phyloP scores from a whole-genome alignment of 306 rosid genomes.

The Castanea mollissima region DNA sequence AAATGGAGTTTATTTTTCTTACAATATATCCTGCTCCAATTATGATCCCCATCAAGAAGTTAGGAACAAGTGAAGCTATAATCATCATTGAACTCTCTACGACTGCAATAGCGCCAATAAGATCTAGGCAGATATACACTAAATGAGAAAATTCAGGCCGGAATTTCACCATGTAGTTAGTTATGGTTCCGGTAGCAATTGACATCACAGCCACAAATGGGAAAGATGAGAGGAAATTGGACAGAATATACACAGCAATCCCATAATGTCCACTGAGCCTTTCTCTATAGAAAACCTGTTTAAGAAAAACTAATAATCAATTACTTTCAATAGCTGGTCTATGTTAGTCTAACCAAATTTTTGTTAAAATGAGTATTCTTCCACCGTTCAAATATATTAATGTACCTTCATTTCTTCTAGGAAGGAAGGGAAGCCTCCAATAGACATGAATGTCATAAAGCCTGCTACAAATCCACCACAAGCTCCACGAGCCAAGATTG shows the following conservation, averaged over 20 bases:
- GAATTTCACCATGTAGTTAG: constrained; percentile 75
- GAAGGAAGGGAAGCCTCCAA: constrained; percentile 95
- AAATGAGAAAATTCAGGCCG: constrained; percentile 52
- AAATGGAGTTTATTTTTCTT: constrained; percentile 15
- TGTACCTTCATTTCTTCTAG: constrained; percentile 90
- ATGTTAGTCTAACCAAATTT: not conserved
- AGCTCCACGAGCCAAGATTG: constrained; percentile 83
- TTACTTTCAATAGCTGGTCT: not conserved
- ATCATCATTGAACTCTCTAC: constrained; percentile 92
- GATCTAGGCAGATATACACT: constrained; percentile 56
- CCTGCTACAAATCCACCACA: constrained; percentile 86
- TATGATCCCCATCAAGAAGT: constrained; percentile 81
- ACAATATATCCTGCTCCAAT: constrained; percentile 90
- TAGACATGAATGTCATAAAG: constrained; percentile 94
- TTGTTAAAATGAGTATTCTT: not conserved
- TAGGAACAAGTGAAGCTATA: constrained; percentile 89
- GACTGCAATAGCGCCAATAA: constrained; percentile 57
- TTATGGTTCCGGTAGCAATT: constrained; percentile 55
- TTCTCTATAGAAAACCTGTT: constrained; percentile 73
- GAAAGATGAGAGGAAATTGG: constrained; percentile 79
- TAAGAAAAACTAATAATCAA: not conserved
- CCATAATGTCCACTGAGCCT: constrained; percentile 81
- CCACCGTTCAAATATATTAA: not conserved
- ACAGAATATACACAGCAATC: constrained; percentile 54
- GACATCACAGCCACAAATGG: constrained; percentile 83